Base-by-base conservation (phyloP, 2,329 filamentous ascomycete species). In the Aspergillus tubingensis region DNA sequence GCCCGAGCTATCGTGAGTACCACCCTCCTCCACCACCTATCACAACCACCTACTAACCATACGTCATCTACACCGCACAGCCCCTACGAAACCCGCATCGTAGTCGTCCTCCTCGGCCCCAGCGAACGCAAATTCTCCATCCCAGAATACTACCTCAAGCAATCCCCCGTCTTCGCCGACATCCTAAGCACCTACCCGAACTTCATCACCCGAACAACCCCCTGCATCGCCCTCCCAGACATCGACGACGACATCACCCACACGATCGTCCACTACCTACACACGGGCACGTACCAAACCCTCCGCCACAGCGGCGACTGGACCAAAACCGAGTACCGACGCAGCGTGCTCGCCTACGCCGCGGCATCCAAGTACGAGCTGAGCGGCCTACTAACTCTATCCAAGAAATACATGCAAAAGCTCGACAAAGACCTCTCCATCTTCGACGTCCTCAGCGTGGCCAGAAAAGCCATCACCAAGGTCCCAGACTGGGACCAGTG, bases 211-310 rank as follows among this genome's bases (percentile, higher is more conserved):
- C 21, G 36, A 3, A 55, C 53, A 2, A 44, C 43, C 2, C 53
- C 53, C 25, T 55, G 53, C 27, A 55, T 55, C 41, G 25, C 53
- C 5, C 53, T 55, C 2, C 53, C 53, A 3, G 53, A 55, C n/a
- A 44, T 55, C 39, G 53, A 55, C 53, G 53, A 55, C 39, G 53
- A 55, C 39, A 30, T 55, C 53, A 47, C 43, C 10, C 53, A 55
- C 39, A 55, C 53, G 2, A 32, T 55, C 15, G 53, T 55, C 10
- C 53, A 55, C 41, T 55, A 55, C 25, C 53, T 55, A 0, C 53
- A 55, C 39, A 55, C 53, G 1, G 53, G 53, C 8, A 36, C 32
- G 3, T 55, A 55, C 41, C 53, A 55, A 17, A 55, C 53, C 15
- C 53, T 55, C 32, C 53, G 53, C 13, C 53, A 43, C 15, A 17